These are phyloP conservation scores for Tuber magnatum DNA, from an alignment of 495 filamentous ascomycete species.

Conservation along the genomic window DNA sequence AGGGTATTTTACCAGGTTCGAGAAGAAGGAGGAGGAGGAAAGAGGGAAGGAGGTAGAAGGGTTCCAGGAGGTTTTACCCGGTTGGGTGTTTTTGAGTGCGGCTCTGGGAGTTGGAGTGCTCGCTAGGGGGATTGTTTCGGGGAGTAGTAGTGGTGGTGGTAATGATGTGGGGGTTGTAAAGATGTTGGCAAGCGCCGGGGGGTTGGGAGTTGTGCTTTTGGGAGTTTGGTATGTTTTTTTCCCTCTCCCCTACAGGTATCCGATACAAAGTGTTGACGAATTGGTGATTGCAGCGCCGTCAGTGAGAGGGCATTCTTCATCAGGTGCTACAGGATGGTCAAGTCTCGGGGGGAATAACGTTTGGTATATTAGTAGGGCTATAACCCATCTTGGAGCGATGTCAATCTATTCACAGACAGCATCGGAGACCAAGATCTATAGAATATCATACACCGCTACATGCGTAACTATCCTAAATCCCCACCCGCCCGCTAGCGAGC, in stretches of 20 bases:
- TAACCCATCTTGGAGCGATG: not conserved
- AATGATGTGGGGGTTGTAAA: conserved; percentile 44
- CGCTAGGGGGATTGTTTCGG: conserved; percentile 35
- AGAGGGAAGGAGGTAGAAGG: conserved; percentile 26
- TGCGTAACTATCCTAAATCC: not conserved
- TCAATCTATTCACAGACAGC: not conserved
- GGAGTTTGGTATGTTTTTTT: conserved; percentile 14
- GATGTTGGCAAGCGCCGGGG: conserved; percentile 48
- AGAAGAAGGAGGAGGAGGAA: conserved; percentile 6
- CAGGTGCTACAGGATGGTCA: conserved; percentile 46
- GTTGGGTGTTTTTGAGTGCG: conserved; percentile 41
- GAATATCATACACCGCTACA: not conserved
- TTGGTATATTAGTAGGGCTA: not conserved
- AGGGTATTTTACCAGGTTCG: conserved; percentile 52
- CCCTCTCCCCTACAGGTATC: conserved; percentile 27
- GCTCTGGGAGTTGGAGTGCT: conserved; percentile 40
- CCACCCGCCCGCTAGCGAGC: not conserved
- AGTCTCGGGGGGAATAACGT: conserved; percentile 22
- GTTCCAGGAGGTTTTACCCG: conserved; percentile 35
- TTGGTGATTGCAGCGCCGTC: conserved; percentile 47
- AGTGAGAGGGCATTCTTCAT: conserved; percentile 55
- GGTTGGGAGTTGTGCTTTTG: conserved; percentile 51
- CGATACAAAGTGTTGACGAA: conserved; percentile 43
- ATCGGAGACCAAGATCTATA: not conserved
- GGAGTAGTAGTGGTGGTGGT: conserved; percentile 42